These are phyloP conservation scores for Roridomyces roridus DNA, from an alignment of 768 basidiomycete species.

Conservation along the genomic window DNA sequence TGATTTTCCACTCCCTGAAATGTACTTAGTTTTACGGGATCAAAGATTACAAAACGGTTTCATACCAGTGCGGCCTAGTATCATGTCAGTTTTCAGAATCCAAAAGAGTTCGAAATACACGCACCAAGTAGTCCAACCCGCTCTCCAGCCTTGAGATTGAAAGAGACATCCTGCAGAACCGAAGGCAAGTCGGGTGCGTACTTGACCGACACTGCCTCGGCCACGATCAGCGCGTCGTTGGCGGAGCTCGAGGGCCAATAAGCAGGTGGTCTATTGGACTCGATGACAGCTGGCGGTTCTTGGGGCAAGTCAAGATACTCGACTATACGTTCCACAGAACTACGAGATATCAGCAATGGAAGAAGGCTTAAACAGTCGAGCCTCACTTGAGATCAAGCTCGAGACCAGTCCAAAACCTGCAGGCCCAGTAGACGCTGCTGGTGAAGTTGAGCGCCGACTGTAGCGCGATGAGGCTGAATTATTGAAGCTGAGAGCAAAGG, in stretches of 20 bases:
- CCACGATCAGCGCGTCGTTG: conserved; percentile 62
- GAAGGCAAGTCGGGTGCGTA: conserved; percentile 87
- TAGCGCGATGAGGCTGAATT: neutral
- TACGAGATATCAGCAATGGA: conserved; percentile 29
- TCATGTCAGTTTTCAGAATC: no score
- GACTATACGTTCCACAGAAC: conserved; percentile 89
- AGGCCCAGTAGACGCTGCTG: conserved; percentile 31
- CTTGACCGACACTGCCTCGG: conserved; percentile 80
- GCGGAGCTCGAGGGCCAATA: conserved; percentile 89
- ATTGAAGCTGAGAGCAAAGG: neutral
- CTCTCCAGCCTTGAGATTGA: conserved; percentile 73
- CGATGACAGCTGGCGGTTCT: conserved; percentile 80
- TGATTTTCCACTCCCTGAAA: conserved; percentile 59
- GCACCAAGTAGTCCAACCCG: conserved; percentile 77
- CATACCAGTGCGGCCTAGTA: no score
- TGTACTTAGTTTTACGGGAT: no score
- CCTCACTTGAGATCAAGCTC: conserved; percentile 65
- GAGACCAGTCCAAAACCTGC: conserved; percentile 38
- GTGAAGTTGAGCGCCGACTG: conserved; percentile 41
- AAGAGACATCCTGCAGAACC: conserved; percentile 80
- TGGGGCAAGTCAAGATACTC: conserved; percentile 92
- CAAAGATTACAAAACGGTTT: no score
- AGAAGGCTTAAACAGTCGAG: neutral
- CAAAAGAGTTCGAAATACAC: no score
- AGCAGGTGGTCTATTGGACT: conserved; percentile 79